Base-by-base conservation (phyloP, 768 basidiomycete species). In the Leccinum fibrillosum region DNA sequence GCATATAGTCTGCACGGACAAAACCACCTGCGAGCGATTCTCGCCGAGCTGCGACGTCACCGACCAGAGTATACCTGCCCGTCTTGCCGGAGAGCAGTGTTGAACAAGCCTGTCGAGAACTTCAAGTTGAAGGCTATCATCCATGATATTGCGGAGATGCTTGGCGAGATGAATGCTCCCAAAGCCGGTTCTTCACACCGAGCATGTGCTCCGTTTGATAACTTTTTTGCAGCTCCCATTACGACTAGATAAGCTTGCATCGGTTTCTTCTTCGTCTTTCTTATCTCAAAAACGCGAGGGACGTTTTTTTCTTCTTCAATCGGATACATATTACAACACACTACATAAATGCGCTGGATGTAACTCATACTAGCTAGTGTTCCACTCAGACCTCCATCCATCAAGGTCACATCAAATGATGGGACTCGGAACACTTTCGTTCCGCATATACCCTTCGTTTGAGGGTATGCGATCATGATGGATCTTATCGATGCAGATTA, bases 11-110 rank as follows among this genome's bases (percentile, higher is more conserved):
- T 37, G 4, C 64, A 62, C 6, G 55, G 66, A 3, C 66, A 57
- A 49, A 50, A 52, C 13, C 65, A 69, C 45, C 19, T 69, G 2
- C 62, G 54, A 13, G 60, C 64, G 1, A 7, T 72, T 19, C 62
- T 70, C 39, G 49, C 56, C 35, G 53, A 64, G 57, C 15, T 64
- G 65, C 63, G 61, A 66, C 75, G 48, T 62, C 59, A 69, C 62
- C 60, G 76, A 35, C 86, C 86, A 0, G 67, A 78, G 30, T 89
- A 86, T 62, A 83, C 83, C 2, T 91, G 89, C 55, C 89, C 89
- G 3, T 82, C 81, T 5, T 91, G 89, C 63, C 78, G 89, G 53
- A 74, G 78, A 49, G 63, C 68, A 12, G 80, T 86, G 11, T 67
- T 72, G 30, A 75, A 65, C 12, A 77, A 75, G 21, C 89, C 89